phyloP scores from a whole-genome alignment of 2,329 filamentous ascomycete species.

The Stagonosporopsis cucurbitacearum region DNA sequence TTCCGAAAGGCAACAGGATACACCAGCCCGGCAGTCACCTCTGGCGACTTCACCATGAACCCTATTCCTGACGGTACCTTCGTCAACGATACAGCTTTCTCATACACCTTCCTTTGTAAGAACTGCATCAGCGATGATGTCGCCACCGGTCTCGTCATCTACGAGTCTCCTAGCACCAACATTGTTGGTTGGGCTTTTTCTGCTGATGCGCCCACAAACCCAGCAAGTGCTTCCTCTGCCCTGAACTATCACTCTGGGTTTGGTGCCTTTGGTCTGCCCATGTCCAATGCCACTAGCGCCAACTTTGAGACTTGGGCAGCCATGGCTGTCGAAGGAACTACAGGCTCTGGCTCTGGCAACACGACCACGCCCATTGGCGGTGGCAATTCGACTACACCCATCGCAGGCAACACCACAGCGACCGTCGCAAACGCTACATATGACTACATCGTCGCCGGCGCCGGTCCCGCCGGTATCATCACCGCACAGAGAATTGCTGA shows the following conservation, averaged over 20 bases:
- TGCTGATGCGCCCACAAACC: slow-evolving; percentile 31
- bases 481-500: slow-evolving; percentile 65
- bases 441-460: slow-evolving; percentile 69
- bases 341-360: slow-evolving; percentile 29
- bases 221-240: slow-evolving; percentile 28
- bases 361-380: slow-evolving; percentile 36
- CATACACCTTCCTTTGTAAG: slow-evolving; percentile 62
- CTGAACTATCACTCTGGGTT: slow-evolving; percentile 45
- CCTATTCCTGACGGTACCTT: slow-evolving; percentile 61
- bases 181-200: slow-evolving; percentile 45
- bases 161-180: slow-evolving; percentile 29
- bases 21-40: slow-evolving; percentile 55
- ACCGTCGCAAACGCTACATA: slow-evolving; percentile 52
- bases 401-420: slow-evolving; percentile 41
- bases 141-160: slow-evolving; percentile 30
- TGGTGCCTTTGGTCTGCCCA: slow-evolving; percentile 40
- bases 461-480: slow-evolving; percentile 66
- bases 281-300: slow-evolving; percentile 39
- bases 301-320: slow-evolving; percentile 45
- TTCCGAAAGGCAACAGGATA: slow-evolving; percentile 58
- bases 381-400: slow-evolving; percentile 31
- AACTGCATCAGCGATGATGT: slow-evolving; percentile 42
- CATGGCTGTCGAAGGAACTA: slow-evolving; percentile 32
- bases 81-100: slow-evolving; percentile 61
- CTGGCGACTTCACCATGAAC: slow-evolving; percentile 50